These are phyloP conservation scores for Emergomyces pasteurianus DNA, from an alignment of 2,329 filamentous ascomycete genomes.

Conservation along the genomic window DNA sequence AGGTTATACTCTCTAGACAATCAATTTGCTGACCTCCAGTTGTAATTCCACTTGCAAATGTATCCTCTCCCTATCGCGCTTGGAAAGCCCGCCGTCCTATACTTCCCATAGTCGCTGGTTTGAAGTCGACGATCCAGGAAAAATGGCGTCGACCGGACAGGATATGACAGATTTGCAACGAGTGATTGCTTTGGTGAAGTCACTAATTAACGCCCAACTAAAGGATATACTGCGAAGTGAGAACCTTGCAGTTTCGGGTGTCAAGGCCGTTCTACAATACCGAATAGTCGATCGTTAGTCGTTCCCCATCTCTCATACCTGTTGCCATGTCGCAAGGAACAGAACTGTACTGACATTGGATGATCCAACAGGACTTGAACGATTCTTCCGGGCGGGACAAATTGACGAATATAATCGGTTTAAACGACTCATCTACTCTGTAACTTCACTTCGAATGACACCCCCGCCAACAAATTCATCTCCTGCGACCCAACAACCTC, in stretches of 20 bases:
- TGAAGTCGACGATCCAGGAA: background rate
- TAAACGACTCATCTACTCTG: conserved; percentile 21
- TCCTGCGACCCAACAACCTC: conserved; percentile 15
- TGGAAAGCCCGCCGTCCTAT: background rate
- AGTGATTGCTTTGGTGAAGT: conserved; percentile 39
- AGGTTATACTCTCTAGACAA: no score
- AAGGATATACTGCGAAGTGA: conserved; percentile 66
- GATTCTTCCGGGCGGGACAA: conserved; percentile 13
- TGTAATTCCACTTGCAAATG: background rate
- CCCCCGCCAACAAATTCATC: conserved; percentile 16
- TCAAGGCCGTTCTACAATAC: conserved; percentile 70
- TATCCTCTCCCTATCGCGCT: background rate
- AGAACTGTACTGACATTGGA: background rate
- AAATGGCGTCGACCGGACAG: conserved; percentile 29
- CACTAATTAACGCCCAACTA: conserved; percentile 53
- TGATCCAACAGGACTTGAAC: conserved; percentile 18
- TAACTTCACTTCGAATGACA: conserved; percentile 18
- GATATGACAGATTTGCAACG: conserved; percentile 27
- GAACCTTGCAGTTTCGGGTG: conserved; percentile 63
- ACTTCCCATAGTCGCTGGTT: background rate
- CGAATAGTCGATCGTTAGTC: conserved; percentile 68
- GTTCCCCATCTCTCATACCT: conserved; percentile 3
- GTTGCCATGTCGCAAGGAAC: conserved; percentile 31
- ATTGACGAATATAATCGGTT: conserved; percentile 22
- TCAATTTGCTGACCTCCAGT: background rate